These are phyloP conservation scores for Aphanomyces astaci DNA, from an alignment of 352 stramenopile genomes.

Conservation along the genomic window DNA sequence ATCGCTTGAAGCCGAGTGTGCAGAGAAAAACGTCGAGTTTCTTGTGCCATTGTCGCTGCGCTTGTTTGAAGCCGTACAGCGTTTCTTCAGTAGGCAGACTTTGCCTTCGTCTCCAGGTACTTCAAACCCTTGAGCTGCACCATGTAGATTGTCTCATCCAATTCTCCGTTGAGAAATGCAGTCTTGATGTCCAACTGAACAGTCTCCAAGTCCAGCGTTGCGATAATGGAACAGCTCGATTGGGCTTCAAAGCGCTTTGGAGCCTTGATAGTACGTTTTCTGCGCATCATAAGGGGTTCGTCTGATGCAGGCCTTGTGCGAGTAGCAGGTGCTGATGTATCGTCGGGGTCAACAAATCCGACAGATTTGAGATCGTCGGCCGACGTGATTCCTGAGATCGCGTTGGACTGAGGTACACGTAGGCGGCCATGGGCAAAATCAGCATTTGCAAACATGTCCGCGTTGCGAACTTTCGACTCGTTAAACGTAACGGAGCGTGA, in stretches of 20 bases:
- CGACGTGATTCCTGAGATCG: neutral
- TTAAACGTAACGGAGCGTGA: constrained; percentile 7
- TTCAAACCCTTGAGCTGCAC: constrained; percentile 22
- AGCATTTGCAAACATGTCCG: neutral
- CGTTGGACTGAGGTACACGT: neutral
- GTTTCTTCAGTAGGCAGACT: constrained; percentile 27
- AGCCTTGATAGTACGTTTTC: neutral
- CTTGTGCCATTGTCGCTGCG: constrained; percentile 26
- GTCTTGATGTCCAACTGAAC: constrained; percentile 29
- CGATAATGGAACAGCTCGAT: constrained; percentile 14
- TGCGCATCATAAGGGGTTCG: neutral
- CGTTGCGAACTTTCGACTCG: constrained; percentile 1
- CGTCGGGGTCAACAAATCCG: neutral
- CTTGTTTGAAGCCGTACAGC: constrained; percentile 35
- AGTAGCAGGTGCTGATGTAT: too few relatives aligned
- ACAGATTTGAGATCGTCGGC: neutral
- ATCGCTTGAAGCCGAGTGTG: neutral
- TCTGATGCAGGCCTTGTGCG: too few relatives aligned
- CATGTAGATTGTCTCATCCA: too few relatives aligned
- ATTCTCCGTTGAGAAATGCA: constrained; percentile 32
- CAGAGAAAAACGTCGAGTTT: constrained; percentile 24
- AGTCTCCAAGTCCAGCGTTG: constrained; percentile 24
- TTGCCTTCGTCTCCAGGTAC: constrained; percentile 9
- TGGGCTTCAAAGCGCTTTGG: neutral
- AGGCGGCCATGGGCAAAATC: constrained; percentile 7